Conservation (phyloP, 1,284 basidiomycete species). For the Hemileia vastatrix region DNA sequence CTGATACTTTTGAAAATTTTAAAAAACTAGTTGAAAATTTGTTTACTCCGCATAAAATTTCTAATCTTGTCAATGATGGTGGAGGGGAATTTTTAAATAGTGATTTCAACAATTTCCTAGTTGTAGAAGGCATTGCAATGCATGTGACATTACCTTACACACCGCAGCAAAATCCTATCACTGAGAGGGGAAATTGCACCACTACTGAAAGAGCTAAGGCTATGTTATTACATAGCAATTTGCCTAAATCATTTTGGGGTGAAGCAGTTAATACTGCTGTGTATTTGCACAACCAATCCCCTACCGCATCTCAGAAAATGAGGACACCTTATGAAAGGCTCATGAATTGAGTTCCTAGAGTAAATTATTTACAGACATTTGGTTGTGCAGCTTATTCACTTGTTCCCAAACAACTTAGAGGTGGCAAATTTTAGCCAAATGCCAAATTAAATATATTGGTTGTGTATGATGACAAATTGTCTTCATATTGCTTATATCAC, state of each 20-base stretch:
- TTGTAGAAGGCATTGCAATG: conserved; percentile 36
- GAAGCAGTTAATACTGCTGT: conserved; percentile 38
- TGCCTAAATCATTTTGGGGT: conserved; percentile 43
- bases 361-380: background rate
- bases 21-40: conserved; percentile 34
- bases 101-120: conserved; percentile 35
- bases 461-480: background rate
- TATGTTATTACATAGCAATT: conserved; percentile 33
- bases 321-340: background rate
- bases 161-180: conserved; percentile 42
- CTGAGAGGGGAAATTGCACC: conserved; percentile 38
- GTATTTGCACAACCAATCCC: conserved; percentile 44
- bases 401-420: background rate
- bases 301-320: conserved; percentile 8
- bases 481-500: background rate
- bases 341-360: background rate
- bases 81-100: conserved; percentile 38
- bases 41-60: no score
- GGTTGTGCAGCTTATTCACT: background rate
- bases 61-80: conserved; percentile 42
- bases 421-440: background rate
- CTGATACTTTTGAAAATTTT: conserved; percentile 44
- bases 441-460: background rate
- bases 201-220: conserved; percentile 33
- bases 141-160: conserved; percentile 46